Conservation (phyloP, 176 grass and related monocot species). For the Alopecurus myosuroides region DNA sequence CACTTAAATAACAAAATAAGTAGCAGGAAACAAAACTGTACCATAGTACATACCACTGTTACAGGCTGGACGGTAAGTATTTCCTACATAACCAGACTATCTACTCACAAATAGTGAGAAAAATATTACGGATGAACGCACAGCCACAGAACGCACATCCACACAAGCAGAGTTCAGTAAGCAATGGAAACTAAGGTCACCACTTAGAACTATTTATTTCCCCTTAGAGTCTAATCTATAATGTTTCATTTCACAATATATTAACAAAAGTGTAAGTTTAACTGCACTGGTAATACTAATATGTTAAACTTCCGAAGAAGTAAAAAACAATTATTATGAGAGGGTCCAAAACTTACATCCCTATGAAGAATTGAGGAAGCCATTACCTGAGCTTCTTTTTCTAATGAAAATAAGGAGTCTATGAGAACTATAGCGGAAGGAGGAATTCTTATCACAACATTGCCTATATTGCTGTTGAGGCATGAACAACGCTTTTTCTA, state of each 20-base stretch:
- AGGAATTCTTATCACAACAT: slow-evolving; percentile 64
- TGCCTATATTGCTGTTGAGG: slow-evolving; percentile 64
- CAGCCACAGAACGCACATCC: no score
- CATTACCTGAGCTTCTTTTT: slow-evolving; percentile 65
- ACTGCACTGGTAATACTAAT: background rate
- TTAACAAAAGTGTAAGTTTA: background rate
- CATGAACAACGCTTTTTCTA: slow-evolving; percentile 76
- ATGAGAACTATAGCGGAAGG: slow-evolving; percentile 69
- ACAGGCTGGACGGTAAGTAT: no score
- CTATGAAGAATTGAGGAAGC: slow-evolving; percentile 62
- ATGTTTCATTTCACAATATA: background rate
- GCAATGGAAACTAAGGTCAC: background rate
- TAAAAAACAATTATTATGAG: background rate
- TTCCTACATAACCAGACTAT: no score
- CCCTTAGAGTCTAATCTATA: background rate
- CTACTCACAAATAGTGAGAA: no score
- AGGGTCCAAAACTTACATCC: slow-evolving; percentile 48
- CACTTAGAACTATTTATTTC: background rate
- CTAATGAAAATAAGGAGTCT: slow-evolving; percentile 76
- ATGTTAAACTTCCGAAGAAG: background rate
- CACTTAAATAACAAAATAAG: no score
- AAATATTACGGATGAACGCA: no score
- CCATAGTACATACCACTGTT: no score
- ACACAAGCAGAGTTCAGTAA: background rate
- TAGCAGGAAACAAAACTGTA: no score